phyloP scores from a whole-genome alignment of 78 protist species.

The Dictyostelium discoideum region DNA sequence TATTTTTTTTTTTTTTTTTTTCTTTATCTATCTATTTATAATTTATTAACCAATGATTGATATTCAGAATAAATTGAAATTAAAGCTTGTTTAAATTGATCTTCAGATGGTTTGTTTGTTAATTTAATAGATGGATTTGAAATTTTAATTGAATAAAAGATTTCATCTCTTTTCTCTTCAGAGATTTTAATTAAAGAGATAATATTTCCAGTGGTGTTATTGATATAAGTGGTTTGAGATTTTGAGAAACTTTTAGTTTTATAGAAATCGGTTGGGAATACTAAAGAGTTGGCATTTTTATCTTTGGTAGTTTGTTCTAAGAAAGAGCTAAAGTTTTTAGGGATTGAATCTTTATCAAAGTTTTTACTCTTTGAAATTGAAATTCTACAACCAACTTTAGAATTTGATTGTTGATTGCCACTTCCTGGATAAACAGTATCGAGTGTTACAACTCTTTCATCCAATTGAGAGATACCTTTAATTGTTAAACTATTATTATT shows the following conservation, averaged over 20 bases:
- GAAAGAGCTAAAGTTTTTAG: background rate
- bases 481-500: background rate
- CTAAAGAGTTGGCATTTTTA: background rate
- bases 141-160: conserved; percentile 1
- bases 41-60: conserved; percentile 20
- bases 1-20: background rate
- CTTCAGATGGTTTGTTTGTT: conserved; percentile 18
- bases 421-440: conserved; percentile 1
- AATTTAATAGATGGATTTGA: conserved; percentile 12
- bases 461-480: conserved; percentile 15
- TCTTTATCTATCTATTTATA: background rate
- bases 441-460: background rate
- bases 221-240: background rate
- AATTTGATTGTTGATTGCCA: background rate
- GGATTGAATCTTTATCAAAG: background rate
- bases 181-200: background rate
- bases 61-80: conserved; percentile 16
- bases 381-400: conserved; percentile 9
- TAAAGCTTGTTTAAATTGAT: conserved; percentile 13
- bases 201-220: background rate
- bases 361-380: conserved; percentile 21
- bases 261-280: conserved; percentile 5
- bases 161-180: conserved; percentile 23
- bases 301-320: conserved; percentile 1
- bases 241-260: background rate